Evolutionary conservation across 2,329 filamentous ascomycete genomes (phyloP), one percentile per base, ranked within the genome.

Genomic region (Botrytis paeoniae): DNA sequence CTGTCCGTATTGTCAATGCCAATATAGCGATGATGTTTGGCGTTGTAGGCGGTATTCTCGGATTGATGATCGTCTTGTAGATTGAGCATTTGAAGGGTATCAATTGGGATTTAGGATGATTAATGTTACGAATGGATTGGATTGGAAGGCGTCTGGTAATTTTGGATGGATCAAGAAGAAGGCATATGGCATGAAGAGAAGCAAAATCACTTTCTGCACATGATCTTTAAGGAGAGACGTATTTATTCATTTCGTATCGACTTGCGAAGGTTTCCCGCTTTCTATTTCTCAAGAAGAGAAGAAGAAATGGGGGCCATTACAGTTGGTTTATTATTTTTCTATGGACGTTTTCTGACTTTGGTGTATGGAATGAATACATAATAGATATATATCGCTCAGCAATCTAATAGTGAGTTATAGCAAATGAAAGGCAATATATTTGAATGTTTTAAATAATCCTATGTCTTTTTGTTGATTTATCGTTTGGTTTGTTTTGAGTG

Each of bases 61-160:
- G 60, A 12, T 37, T 71, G 22, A 45, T 71, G 69, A n/a, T 71
- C 1, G 10, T 66, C 14, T 66, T 59, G 45, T 71, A 71, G 45
- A 54, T n/a, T 41, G 45, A 2, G 4, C 0, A 20, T 32, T 22
- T 20, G 48, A 7, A 22, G 16, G 37, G 5, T 9, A 0, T 16
- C 18, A 12, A 16, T 9, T 25, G 18, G 45, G 18, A 9, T n/a
- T 57, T 41, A 0, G 18, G 18, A 57, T 57, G n/a, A 14, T 68
- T 41, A 18, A 32, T 57, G 22, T 14, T 39, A 22, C 29, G 35
- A 18, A 41, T 32, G 35, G 32, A 10, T 1, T 37, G 63, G 8
- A 22, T 43, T 2, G 32, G 29, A 48, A 65, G 63, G 43, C 43
- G 63, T 65, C 43, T 29, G 45, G 35, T 39, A 37, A 12, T 51